phyloP scores from a whole-genome alignment of 2,329 filamentous ascomycete species.

The Cryphonectria parasitica region DNA sequence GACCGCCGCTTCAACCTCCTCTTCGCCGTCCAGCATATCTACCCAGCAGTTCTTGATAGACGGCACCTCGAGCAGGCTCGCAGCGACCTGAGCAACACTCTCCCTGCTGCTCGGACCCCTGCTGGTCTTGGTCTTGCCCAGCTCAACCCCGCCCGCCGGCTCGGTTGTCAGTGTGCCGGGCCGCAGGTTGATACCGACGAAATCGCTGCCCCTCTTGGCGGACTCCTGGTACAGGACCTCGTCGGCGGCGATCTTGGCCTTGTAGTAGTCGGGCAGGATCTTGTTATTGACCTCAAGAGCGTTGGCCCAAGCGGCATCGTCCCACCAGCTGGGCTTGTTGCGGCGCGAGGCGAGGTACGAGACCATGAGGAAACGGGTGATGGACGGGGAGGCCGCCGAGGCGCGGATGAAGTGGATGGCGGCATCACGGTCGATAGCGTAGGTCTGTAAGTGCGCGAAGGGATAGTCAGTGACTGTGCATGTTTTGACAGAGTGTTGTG shows the following conservation, averaged over 20 bases:
- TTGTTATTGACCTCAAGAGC: conserved; percentile 45
- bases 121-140: conserved; percentile 49
- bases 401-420: conserved; percentile 66
- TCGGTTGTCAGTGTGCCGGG: conserved; percentile 55
- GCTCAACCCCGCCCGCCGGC: conserved; percentile 50
- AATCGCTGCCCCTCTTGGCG: conserved; percentile 42
- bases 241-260: conserved; percentile 65
- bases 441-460: conserved; percentile 46
- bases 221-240: conserved; percentile 56
- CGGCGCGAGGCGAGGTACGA: conserved; percentile 63
- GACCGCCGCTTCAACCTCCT: conserved; percentile 52
- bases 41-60: conserved; percentile 55
- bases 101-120: conserved; percentile 55
- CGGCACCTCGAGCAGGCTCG: conserved; percentile 56
- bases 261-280: conserved; percentile 57
- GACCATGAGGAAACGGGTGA: conserved; percentile 67
- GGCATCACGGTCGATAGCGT: conserved; percentile 65
- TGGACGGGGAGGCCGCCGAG: conserved; percentile 54
- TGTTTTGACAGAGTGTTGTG: background rate
- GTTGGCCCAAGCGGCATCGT: conserved; percentile 50
- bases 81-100: conserved; percentile 63
- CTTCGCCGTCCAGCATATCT: conserved; percentile 59
- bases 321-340: conserved; percentile 59
- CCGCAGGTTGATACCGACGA: conserved; percentile 58
- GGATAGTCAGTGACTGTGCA: conserved; percentile 1